phyloP scores from a whole-genome alignment of 2,329 filamentous ascomycete genomes.

The Metarhizium brunneum region DNA sequence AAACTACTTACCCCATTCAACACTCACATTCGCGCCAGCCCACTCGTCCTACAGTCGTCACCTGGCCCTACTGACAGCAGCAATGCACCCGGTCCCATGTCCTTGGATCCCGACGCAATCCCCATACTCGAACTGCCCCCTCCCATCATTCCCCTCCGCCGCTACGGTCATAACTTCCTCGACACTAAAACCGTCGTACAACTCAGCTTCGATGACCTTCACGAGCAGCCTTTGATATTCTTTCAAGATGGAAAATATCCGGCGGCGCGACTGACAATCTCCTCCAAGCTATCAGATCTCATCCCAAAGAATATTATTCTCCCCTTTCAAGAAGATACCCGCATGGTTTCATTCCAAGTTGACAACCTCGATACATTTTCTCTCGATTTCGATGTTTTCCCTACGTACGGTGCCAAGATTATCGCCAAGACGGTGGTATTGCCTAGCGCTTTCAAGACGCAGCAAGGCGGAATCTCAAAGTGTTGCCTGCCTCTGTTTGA shows the following conservation, averaged over 20 bases:
- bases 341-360: slow-evolving; percentile 89
- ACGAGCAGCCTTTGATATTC: slow-evolving; percentile 76
- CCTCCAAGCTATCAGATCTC: slow-evolving; percentile 89
- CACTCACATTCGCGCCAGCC: slow-evolving; percentile 31
- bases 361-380: slow-evolving; percentile 89
- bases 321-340: slow-evolving; percentile 92
- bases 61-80: slow-evolving; percentile 38
- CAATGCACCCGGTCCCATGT: slow-evolving; percentile 48
- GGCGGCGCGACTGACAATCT: slow-evolving; percentile 88
- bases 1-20: slow-evolving; percentile 63
- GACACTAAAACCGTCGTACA: slow-evolving; percentile 96
- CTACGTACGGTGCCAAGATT: slow-evolving; percentile 93
- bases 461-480: slow-evolving; percentile 57
- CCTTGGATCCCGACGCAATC: slow-evolving; percentile 76
- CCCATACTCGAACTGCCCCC: slow-evolving; percentile 86
- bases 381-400: slow-evolving; percentile 95
- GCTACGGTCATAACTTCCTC: slow-evolving; percentile 97
- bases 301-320: slow-evolving; percentile 94
- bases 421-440: slow-evolving; percentile 93
- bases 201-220: slow-evolving; percentile 73
- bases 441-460: slow-evolving; percentile 72
- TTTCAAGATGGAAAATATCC: slow-evolving; percentile 97
- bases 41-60: slow-evolving; percentile 32
- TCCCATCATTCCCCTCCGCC: slow-evolving; percentile 86
- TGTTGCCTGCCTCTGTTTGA: slow-evolving; percentile 90